Evolutionary conservation across 2,329 filamentous ascomycete genomes (phyloP).

Genomic region (Aspergillus latus): DNA sequence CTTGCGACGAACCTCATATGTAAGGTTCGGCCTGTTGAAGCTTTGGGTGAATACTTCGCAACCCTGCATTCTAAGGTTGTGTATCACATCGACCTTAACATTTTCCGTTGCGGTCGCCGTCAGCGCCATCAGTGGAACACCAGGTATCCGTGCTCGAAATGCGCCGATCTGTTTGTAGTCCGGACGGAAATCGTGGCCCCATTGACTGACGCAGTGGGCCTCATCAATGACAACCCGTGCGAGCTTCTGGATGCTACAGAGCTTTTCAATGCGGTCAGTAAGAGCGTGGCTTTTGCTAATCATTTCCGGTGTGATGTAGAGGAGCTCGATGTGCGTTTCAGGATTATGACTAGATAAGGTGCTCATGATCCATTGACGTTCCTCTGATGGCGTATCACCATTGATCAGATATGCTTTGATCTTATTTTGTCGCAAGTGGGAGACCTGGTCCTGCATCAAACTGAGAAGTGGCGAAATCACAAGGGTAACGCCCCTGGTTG

Average conservation of each 20-base stretch:
- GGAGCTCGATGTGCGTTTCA: conserved; percentile 75
- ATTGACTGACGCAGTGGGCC: conserved; percentile 98
- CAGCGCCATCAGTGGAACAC: conserved; percentile 87
- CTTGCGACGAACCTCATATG: conserved; percentile 80
- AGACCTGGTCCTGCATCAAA: conserved; percentile 95
- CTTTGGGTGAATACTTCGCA: conserved; percentile 85
- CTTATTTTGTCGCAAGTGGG: conserved; percentile 70
- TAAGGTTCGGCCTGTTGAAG: conserved; percentile 94
- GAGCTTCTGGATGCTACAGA: conserved; percentile 71
- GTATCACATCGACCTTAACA: conserved; percentile 86
- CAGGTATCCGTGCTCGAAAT: conserved; percentile 68
- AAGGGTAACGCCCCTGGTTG: conserved; percentile 79
- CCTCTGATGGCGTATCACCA: conserved; percentile 65
- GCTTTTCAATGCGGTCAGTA: conserved; percentile 60
- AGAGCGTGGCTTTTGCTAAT: conserved; percentile 76
- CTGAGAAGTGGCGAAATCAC: conserved; percentile 94
- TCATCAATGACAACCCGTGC: conserved; percentile 96
- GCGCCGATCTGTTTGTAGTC: conserved; percentile 88
- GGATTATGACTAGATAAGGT: conserved; percentile 63
- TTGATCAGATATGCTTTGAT: conserved; percentile 83
- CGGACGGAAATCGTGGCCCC: conserved; percentile 96
- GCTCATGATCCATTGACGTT: conserved; percentile 66
- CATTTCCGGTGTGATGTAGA: conserved; percentile 98
- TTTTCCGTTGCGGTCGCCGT: conserved; percentile 94
- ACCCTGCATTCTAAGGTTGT: conserved; percentile 78